These are phyloP conservation scores for Lachancea kluyveri DNA, from an alignment of 805 yeast species.

Conservation along the genomic window DNA sequence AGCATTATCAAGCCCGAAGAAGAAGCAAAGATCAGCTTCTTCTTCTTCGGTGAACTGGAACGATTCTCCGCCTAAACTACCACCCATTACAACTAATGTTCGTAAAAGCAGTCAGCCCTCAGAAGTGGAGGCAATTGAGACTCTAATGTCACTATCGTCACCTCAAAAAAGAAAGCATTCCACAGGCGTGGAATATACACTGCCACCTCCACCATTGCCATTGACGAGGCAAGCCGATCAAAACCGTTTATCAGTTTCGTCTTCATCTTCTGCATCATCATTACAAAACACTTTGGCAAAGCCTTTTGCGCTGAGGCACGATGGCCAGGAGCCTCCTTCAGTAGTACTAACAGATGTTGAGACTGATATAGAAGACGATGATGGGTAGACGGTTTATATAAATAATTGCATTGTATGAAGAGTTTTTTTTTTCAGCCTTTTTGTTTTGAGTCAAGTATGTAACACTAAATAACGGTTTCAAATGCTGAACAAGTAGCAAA, in stretches of 20 bases:
- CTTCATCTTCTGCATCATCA: conserved; percentile 13
- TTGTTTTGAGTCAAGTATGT: too few species aligned
- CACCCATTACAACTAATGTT: conserved; percentile 2
- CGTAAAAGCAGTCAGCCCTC: conserved; percentile 17
- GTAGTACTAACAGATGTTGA: conserved; percentile 21
- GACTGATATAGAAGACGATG: conserved; percentile 18
- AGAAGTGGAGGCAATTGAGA: conserved; percentile 37
- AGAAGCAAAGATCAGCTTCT: conserved; percentile 10
- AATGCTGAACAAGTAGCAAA: too few species aligned
- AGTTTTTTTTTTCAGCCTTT: too few species aligned
- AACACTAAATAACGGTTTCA: too few species aligned
- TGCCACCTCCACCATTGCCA: conserved; percentile 8
- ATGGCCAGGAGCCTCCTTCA: conserved; percentile 6
- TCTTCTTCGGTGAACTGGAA: conserved; percentile 3
- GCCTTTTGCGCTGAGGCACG: conserved; percentile 7
- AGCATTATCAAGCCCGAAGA: conserved; percentile 34
- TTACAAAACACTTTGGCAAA: conserved; percentile 10
- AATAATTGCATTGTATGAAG: not conserved
- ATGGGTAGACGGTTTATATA: conserved; percentile 5
- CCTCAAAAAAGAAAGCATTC: conserved; percentile 25
- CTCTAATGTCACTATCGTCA: conserved; percentile 36
- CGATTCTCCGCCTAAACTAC: conserved; percentile 1
- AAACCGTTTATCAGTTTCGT: conserved; percentile 5
- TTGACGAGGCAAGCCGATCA: conserved; percentile 2
- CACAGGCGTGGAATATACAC: conserved; percentile 7